Percentiles rank a stretch among this genome's conserved stretches.
phyloP scores from a whole-genome alignment of 2,329 filamentous ascomycete species.

The Aspergillus texensis region DNA sequence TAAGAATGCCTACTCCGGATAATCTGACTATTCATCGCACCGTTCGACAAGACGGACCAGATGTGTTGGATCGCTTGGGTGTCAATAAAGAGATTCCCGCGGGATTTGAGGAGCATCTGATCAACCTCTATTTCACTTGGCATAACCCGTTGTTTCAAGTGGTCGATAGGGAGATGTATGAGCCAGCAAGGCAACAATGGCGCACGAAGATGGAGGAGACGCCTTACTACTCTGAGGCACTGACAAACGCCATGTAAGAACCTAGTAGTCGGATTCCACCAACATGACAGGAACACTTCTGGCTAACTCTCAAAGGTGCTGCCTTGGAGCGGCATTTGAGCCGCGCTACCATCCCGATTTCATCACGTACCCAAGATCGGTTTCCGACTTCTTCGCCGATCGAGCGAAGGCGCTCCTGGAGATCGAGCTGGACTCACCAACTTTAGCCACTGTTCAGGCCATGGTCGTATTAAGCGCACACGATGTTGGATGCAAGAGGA shows the following conservation, averaged over 20 bases:
- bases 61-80: constrained; percentile 25
- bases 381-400: constrained; percentile 41
- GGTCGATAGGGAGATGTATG: constrained; percentile 35
- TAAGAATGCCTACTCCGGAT: not conserved
- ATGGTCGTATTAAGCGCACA: constrained; percentile 45
- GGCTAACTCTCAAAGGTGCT: constrained; percentile 6
- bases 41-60: not conserved
- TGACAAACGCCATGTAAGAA: constrained; percentile 30
- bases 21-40: not conserved
- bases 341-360: constrained; percentile 35
- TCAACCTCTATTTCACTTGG: constrained; percentile 45
- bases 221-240: constrained; percentile 27
- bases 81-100: constrained; percentile 29
- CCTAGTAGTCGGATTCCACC: not conserved
- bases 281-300: not conserved
- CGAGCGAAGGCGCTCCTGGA: constrained; percentile 46
- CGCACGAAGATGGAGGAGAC: constrained; percentile 19
- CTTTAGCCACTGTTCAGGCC: constrained; percentile 47
- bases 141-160: constrained; percentile 42
- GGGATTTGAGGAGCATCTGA: constrained; percentile 38
- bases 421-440: constrained; percentile 47
- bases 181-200: constrained; percentile 20
- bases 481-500: constrained; percentile 40
- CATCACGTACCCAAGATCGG: constrained; percentile 37
- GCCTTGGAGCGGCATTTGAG: constrained; percentile 33